Conservation (phyloP, 441 rosid genomes). For the Erysimum pusillum region DNA sequence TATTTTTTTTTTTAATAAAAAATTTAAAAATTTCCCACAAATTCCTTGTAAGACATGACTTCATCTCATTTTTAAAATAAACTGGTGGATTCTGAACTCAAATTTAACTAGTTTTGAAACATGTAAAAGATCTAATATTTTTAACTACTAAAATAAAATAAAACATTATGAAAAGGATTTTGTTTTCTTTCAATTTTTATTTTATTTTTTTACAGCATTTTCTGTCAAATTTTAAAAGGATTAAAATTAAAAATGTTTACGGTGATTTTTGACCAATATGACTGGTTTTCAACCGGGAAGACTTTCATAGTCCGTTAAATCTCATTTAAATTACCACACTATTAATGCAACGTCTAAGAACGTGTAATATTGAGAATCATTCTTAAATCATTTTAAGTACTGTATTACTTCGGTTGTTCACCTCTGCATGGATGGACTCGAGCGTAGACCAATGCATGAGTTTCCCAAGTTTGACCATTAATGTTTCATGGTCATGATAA, state of each 20-base stretch:
- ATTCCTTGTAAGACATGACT: background rate
- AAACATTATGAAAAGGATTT: no score
- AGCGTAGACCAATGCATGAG: background rate
- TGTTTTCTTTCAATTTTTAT: no score
- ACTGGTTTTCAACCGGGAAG: background rate
- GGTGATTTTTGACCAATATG: background rate
- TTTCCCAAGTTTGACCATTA: slow-evolving; percentile 2
- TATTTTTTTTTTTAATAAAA: no score
- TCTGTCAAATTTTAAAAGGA: no score
- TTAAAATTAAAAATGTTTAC: no score
- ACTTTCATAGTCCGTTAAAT: background rate
- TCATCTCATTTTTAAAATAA: background rate
- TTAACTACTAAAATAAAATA: background rate
- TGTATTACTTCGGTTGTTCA: background rate
- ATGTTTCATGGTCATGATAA: background rate
- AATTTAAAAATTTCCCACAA: background rate
- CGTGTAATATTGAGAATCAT: background rate
- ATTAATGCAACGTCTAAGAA: background rate
- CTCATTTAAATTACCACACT: background rate
- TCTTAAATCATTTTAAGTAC: background rate
- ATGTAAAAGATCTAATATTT: background rate
- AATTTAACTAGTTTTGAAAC: background rate
- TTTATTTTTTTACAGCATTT: no score
- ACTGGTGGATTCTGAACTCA: background rate
- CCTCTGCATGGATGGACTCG: background rate